These are phyloP conservation scores for Ogataea methanolica DNA, from an alignment of 805 yeast species.

Conservation along the genomic window DNA sequence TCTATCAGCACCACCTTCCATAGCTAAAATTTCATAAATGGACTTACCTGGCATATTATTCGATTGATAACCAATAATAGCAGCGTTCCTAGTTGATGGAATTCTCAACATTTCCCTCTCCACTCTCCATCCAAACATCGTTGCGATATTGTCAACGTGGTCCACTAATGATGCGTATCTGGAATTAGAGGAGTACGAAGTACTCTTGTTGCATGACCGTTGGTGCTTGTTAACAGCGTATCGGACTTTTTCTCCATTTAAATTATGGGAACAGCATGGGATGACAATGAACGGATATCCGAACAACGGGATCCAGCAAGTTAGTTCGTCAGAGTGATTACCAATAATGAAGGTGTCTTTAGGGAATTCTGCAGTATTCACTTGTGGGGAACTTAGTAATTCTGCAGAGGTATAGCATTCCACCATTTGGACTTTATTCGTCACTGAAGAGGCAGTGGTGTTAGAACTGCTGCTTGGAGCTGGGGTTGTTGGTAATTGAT, in stretches of 20 bases:
- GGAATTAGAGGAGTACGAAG: slow-evolving; percentile 41
- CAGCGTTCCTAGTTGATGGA: slow-evolving; percentile 92
- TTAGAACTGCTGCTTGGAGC: neutral
- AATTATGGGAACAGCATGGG: slow-evolving; percentile 91
- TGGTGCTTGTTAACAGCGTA: slow-evolving; percentile 42
- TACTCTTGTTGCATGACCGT: slow-evolving; percentile 12
- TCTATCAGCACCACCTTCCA: slow-evolving; percentile 87
- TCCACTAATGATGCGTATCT: slow-evolving; percentile 84
- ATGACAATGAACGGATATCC: slow-evolving; percentile 87
- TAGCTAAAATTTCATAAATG: slow-evolving; percentile 56
- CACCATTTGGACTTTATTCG: slow-evolving; percentile 37
- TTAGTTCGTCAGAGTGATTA: slow-evolving; percentile 91
- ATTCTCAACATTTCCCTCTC: slow-evolving; percentile 85
- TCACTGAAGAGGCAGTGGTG: neutral
- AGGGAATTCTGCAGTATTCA: slow-evolving; percentile 64
- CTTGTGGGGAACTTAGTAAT: slow-evolving; percentile 47
- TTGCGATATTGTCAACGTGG: slow-evolving; percentile 69
- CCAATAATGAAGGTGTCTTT: slow-evolving; percentile 80
- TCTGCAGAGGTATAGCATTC: slow-evolving; percentile 52
- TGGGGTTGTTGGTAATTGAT: slow-evolving; percentile 1
- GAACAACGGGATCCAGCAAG: slow-evolving; percentile 90
- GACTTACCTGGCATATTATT: slow-evolving; percentile 27
- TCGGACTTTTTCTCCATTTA: slow-evolving; percentile 71
- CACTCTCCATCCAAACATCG: slow-evolving; percentile 73
- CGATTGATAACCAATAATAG: slow-evolving; percentile 62